These are phyloP conservation scores for Colletotrichum sublineola DNA, from an alignment of 2,329 filamentous ascomycete species.

Conservation along the genomic window DNA sequence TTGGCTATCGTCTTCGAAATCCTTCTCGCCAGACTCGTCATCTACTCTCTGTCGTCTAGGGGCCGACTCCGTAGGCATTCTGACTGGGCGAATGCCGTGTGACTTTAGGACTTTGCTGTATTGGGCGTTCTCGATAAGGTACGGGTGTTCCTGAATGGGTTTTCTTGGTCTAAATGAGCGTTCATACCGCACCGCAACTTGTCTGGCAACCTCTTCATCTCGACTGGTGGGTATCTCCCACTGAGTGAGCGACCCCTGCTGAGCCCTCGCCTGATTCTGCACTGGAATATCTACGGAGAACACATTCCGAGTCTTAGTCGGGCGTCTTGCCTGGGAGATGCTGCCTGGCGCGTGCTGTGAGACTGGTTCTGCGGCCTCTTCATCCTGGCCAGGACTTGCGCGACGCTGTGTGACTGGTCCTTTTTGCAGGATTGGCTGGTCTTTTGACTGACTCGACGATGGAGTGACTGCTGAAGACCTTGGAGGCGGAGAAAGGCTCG, in stretches of 20 bases:
- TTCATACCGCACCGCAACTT: conserved; percentile 53
- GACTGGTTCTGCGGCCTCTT: not conserved
- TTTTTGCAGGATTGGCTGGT: not conserved
- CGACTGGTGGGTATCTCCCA: not conserved
- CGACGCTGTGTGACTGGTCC: not conserved
- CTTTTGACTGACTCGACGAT: conserved; percentile 5
- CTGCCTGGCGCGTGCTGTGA: not conserved
- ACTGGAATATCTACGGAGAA: not conserved
- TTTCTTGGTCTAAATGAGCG: conserved; percentile 70
- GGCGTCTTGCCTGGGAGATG: not conserved
- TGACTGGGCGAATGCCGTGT: conserved; percentile 67
- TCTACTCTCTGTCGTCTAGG: conserved; percentile 49
- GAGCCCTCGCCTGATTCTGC: conserved; percentile 10
- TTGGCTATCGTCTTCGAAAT: conserved; percentile 67
- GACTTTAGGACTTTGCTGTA: conserved; percentile 67
- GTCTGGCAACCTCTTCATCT: conserved; percentile 35
- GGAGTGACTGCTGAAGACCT: not conserved
- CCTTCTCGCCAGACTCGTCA: conserved; percentile 62
- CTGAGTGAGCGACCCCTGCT: not conserved
- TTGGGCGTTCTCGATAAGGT: conserved; percentile 67
- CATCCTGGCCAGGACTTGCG: not conserved
- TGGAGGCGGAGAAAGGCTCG: conserved; percentile 7
- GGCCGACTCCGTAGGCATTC: conserved; percentile 53
- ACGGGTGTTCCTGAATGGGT: conserved; percentile 72
- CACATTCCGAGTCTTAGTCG: not conserved